Conservation (phyloP, 2,329 filamentous ascomycete species). For the Scedosporium apiospermum region DNA sequence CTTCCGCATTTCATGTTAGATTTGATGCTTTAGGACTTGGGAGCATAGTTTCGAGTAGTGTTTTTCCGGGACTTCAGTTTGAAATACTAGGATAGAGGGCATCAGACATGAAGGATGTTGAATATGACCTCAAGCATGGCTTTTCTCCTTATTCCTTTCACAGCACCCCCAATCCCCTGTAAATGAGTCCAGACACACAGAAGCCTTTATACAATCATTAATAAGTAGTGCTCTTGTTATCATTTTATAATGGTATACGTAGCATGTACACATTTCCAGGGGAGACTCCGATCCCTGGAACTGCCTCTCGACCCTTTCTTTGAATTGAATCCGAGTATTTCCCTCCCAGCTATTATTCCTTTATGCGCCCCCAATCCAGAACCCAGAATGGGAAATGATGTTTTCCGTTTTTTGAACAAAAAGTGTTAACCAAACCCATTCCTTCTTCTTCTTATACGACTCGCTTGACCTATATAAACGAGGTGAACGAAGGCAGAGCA, state of each 20-base stretch:
- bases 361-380: background rate
- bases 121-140: background rate
- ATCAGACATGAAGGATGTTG: background rate
- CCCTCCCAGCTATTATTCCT: background rate
- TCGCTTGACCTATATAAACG: conserved; percentile 7
- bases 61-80: background rate
- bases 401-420: background rate
- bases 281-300: background rate
- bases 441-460: background rate
- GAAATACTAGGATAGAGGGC: background rate
- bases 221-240: background rate
- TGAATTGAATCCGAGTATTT: background rate
- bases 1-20: background rate
- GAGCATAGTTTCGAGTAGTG: background rate
- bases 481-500: background rate
- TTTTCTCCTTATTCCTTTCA: background rate
- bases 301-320: background rate
- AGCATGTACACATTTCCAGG: background rate
- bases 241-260: background rate
- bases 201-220: background rate
- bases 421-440: background rate
- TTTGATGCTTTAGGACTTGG: background rate
- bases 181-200: background rate
- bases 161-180: background rate
- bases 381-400: background rate